These are phyloP conservation scores for Hericium coralloides DNA, from an alignment of 768 basidiomycete species.

Conservation along the genomic window DNA sequence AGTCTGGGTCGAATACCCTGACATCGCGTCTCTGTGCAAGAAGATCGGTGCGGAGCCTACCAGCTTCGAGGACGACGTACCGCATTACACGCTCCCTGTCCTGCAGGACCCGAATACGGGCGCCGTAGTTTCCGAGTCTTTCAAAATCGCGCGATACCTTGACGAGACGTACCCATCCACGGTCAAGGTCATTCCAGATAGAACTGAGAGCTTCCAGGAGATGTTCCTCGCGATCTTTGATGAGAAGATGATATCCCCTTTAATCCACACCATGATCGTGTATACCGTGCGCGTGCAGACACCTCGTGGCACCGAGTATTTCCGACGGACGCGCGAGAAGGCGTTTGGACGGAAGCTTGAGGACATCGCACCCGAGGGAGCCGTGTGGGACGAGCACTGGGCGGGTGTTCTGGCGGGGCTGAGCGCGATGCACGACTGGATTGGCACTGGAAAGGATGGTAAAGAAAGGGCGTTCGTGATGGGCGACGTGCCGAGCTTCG, in stretches of 20 bases:
- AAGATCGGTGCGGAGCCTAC: slow-evolving; percentile 29
- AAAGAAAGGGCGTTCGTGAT: background rate
- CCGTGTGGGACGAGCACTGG: background rate
- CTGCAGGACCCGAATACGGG: slow-evolving; percentile 46
- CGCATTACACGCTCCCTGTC: slow-evolving; percentile 38
- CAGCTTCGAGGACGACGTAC: slow-evolving; percentile 19
- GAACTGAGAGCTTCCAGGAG: background rate
- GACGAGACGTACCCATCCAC: slow-evolving; percentile 35
- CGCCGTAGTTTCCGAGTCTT: slow-evolving; percentile 38
- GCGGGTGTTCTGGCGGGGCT: background rate
- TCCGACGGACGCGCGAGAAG: background rate
- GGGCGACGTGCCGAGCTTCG: background rate
- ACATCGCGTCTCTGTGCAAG: slow-evolving; percentile 29
- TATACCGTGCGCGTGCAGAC: background rate
- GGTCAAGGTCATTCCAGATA: background rate
- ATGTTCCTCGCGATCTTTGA: background rate
- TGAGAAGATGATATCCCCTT: background rate
- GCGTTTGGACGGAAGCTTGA: background rate
- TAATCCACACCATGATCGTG: background rate
- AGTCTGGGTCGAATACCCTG: slow-evolving; percentile 38
- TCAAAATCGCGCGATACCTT: slow-evolving; percentile 40
- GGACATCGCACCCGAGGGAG: background rate
- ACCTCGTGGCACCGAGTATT: background rate
- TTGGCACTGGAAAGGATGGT: background rate
- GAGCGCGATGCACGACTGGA: background rate